Conservation (phyloP, 257 asterid genomes). For the Linaria vulgaris region DNA sequence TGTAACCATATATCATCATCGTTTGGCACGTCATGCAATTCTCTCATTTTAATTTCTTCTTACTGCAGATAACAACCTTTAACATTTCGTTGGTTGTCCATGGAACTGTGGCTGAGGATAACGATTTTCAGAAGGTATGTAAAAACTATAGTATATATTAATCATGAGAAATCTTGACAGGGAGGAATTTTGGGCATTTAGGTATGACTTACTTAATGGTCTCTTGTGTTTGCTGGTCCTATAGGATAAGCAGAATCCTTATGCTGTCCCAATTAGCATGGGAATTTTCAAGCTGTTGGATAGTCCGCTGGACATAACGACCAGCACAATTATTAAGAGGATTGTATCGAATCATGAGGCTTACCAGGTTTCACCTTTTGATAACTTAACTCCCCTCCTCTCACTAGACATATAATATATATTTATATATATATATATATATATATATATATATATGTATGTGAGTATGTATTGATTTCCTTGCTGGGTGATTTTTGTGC, state of each 20-base stretch:
- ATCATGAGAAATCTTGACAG: constrained; percentile 6
- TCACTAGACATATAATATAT: background rate
- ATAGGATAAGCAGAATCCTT: constrained; percentile 72
- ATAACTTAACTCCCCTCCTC: background rate
- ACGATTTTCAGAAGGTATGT: constrained; percentile 77
- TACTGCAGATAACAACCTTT: constrained; percentile 80
- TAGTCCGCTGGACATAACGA: constrained; percentile 87
- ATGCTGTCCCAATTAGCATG: constrained; percentile 66
- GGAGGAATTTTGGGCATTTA: background rate
- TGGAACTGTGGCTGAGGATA: constrained; percentile 82
- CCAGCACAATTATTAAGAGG: constrained; percentile 91
- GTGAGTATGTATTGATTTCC: background rate
- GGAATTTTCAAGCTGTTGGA: constrained; percentile 69
- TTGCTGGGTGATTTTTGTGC: constrained; percentile 19
- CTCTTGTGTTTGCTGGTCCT: constrained; percentile 25
- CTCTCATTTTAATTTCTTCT: constrained; percentile 21
- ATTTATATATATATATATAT: background rate
- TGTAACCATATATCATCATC: background rate
- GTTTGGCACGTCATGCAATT: background rate
- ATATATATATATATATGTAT: background rate
- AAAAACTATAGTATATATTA: constrained; percentile 15
- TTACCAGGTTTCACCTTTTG: constrained; percentile 58
- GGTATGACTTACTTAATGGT: constrained; percentile 16
- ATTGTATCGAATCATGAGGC: constrained; percentile 91
- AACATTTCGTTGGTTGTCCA: constrained; percentile 86